Evolutionary conservation across 495 filamentous ascomycete genomes (phyloP), one percentile per base, ranked within the genome.

Genomic region (Oleoguttula mirabilis): DNA sequence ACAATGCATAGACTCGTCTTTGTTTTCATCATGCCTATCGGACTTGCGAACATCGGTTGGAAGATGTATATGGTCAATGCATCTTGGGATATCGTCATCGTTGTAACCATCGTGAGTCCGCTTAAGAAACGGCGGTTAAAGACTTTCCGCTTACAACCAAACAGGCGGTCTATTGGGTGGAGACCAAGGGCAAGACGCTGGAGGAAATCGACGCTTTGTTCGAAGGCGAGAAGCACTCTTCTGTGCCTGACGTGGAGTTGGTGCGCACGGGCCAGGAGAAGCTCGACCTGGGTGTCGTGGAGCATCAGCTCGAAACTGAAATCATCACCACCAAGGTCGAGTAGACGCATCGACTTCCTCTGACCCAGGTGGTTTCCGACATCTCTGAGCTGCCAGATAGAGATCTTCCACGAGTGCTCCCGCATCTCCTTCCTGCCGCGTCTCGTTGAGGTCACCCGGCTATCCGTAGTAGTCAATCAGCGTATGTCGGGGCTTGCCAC

Each of bases 21-120:
- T 38, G 63, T 65, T 0, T 69, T 68, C 62, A 75, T 65, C 16
- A 69, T 68, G 61, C 67, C 69, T 8, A 68, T 69, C 40, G 66
- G 59, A 2, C 47, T 59, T 4, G 41, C 25, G n/a, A 49, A 50
- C 32, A 52, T 56, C 12, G 48, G 50, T 10, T 58, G 53, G 53
- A 56, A 56, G 44, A 51, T 44, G 42, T 58, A 58, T 35, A 45
- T 58, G 27, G 30, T 58, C 20, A 57, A 51, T 30, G 54, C 42
- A 0, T 24, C 28, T 4, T 57, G 51, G 51, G 54, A 57, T 32
- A 52, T 57, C 27, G 31, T 50, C 14, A 52, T 50, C 22, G 25
- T 57, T 19, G 51, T 25, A n/a, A 21, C 55, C 2, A 45, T 57
- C 21, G 48, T 50, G 42, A 32, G 45, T 39, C 5, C 14, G 16